Base-by-base conservation (phyloP, 495 filamentous ascomycete genomes). In the Daldinia bambusicola region DNA sequence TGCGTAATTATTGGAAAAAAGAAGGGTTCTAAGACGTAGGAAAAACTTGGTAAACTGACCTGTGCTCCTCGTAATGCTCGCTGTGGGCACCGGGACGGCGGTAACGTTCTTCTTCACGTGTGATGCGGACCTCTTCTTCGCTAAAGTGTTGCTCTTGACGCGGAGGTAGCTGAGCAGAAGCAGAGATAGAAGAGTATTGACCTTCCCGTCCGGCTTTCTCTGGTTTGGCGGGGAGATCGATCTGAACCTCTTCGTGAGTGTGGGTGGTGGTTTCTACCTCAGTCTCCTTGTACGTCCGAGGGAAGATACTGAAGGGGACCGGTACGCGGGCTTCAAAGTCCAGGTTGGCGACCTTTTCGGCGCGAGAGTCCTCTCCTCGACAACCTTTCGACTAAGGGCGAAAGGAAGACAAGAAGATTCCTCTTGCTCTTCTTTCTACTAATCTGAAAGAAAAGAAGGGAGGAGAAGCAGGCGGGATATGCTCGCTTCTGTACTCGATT, bases 271-370 rank as follows among this genome's bases (percentile, higher is more conserved):
- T 86, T 84, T 90, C 88, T 83, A 87, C 89, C 87, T 89, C 91
- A 88, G 89, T 88, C 89, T 95, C 92, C 90, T 91, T 89, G 88
- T 97, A 98, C 82, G 95, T 92, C 80, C 93, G 97, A 86, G 95
- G 95, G 91, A 98, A 97, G 90, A 98, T 91, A 90, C 94, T 97
- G 90, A 97, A 95, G 83, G 95, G 95, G 84, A 98, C 96, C 85
- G 95, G 95, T 83, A 98, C 93, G 82, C 93, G 92, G 86, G 94
- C 94, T 92, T 98, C 94, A 93, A 97, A 98, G 91, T 97, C 95
- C 94, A 98, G 95, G 85, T 95, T 98, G 93, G 85, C 95, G 89
- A 90, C 88, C 87, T 90, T 89, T 82, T 69, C 71, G 78, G 84
- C 81, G 78, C 80, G 84, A 88, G 88, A 88, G 90, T 89, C 88